A percentile compares a stretch with the other conserved stretches of the same genome.
Evolutionary conservation across 306 rosid species (phyloP).

Genomic region (Sicyos baderoa): DNA sequence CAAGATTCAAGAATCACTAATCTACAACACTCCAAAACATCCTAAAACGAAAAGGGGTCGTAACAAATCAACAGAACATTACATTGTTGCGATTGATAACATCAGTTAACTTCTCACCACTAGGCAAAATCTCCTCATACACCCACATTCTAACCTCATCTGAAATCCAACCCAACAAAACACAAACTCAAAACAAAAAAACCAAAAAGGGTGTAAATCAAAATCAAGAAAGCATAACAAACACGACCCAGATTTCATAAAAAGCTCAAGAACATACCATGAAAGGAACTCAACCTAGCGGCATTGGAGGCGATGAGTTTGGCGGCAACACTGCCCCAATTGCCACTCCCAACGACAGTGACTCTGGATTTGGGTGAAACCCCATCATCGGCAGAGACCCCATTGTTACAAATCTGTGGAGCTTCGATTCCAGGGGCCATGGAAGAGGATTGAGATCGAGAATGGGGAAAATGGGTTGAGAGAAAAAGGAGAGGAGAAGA

Average conservation of each 20-base stretch:
- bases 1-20: slow-evolving; percentile 3
- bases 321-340: slow-evolving; percentile 92
- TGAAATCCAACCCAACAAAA: slow-evolving; percentile 27
- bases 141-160: slow-evolving; percentile 98
- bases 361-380: slow-evolving; percentile 48
- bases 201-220: background rate
- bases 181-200: slow-evolving; percentile 9
- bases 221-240: slow-evolving; percentile 15
- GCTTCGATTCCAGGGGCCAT: slow-evolving; percentile 53
- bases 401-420: slow-evolving; percentile 23
- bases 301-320: slow-evolving; percentile 89
- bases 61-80: slow-evolving; percentile 22
- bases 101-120: slow-evolving; percentile 73
- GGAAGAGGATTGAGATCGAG: slow-evolving; percentile 21
- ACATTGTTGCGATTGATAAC: slow-evolving; percentile 71
- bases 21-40: slow-evolving; percentile 1
- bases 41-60: slow-evolving; percentile 7
- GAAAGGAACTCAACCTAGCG: slow-evolving; percentile 41
- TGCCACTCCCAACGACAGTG: slow-evolving; percentile 84
- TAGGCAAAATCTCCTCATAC: slow-evolving; percentile 61
- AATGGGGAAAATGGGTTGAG: slow-evolving; percentile 19
- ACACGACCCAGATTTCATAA: background rate
- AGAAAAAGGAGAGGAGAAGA: background rate
- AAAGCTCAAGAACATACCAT: slow-evolving; percentile 36
- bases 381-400: slow-evolving; percentile 24